Evolutionary conservation across 2,329 filamentous ascomycete genomes (phyloP).

Genomic region (Fusarium sp.): DNA sequence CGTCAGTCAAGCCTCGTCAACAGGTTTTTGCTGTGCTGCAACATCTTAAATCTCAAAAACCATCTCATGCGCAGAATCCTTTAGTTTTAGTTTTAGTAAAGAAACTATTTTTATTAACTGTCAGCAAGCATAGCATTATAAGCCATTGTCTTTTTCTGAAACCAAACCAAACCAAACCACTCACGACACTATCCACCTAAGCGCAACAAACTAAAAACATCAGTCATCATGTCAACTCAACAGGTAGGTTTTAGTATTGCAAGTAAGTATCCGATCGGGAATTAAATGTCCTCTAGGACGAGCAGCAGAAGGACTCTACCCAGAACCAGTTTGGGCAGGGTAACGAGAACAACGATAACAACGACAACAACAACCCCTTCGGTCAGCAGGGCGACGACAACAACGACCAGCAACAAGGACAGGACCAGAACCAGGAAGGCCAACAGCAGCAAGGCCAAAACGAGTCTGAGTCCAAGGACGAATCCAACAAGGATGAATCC

Average conservation of each 20-base stretch:
- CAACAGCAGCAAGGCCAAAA: conserved; percentile 30
- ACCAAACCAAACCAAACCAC: not conserved
- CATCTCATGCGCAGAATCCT: conserved; percentile 4
- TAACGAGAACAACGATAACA: conserved; percentile 6
- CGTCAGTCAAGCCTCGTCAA: conserved; percentile 36
- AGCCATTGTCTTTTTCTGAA: conserved; percentile 8
- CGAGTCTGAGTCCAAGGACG: conserved; percentile 14
- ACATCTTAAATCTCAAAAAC: conserved; percentile 40
- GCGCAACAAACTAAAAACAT: conserved; percentile 4
- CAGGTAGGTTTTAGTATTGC: conserved; percentile 29
- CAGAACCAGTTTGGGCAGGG: conserved; percentile 20
- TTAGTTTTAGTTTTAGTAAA: conserved; percentile 7
- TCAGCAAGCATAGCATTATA: conserved; percentile 15
- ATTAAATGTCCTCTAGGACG: conserved; percentile 26
- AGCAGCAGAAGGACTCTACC: conserved; percentile 31
- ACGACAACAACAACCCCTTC: conserved; percentile 10
- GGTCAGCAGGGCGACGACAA: conserved; percentile 9
- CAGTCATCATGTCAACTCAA: conserved; percentile 35
- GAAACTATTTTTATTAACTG: conserved; percentile 9
- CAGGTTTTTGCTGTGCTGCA: conserved; percentile 37
- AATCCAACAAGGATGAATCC: conserved; percentile 12
- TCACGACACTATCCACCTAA: not conserved
- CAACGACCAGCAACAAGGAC: conserved; percentile 4
- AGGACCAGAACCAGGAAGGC: conserved; percentile 16
- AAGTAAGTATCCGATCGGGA: not conserved